Conservation (phyloP, 2,329 filamentous ascomycete genomes). For the Trichoderma sp. region DNA sequence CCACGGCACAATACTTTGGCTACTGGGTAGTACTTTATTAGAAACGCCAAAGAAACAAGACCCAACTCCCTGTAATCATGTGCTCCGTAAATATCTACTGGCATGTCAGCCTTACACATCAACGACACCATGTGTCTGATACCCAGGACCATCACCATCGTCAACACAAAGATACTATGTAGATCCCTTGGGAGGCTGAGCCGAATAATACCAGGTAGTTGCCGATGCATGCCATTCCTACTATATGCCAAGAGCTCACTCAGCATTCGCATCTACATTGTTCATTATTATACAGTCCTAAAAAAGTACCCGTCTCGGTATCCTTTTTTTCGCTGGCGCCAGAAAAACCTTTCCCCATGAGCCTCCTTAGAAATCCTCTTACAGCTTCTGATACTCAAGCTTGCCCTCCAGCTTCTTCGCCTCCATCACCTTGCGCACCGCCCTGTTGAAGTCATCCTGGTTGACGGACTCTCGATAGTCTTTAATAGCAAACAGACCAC, state of each 20-base stretch:
- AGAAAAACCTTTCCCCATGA: background rate
- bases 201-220: background rate
- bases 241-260: slow-evolving; percentile 27
- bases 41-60: background rate
- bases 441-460: slow-evolving; percentile 99
- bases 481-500: slow-evolving; percentile 95
- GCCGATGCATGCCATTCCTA: slow-evolving; percentile 23
- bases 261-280: slow-evolving; percentile 20
- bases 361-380: slow-evolving; percentile 28
- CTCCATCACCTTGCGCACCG: slow-evolving; percentile 94
- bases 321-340: slow-evolving; percentile 1
- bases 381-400: slow-evolving; percentile 95
- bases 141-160: background rate
- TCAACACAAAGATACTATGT: background rate
- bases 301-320: slow-evolving; percentile 22
- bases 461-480: slow-evolving; percentile 94
- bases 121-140: background rate
- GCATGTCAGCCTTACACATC: background rate
- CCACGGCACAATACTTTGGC: background rate
- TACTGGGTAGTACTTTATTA: background rate
- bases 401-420: slow-evolving; percentile 98
- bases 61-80: background rate
- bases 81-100: background rate
- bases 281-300: slow-evolving; percentile 32
- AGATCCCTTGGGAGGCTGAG: background rate